Conservation (phyloP, 805 yeast species). For the Candida andamanensis region DNA sequence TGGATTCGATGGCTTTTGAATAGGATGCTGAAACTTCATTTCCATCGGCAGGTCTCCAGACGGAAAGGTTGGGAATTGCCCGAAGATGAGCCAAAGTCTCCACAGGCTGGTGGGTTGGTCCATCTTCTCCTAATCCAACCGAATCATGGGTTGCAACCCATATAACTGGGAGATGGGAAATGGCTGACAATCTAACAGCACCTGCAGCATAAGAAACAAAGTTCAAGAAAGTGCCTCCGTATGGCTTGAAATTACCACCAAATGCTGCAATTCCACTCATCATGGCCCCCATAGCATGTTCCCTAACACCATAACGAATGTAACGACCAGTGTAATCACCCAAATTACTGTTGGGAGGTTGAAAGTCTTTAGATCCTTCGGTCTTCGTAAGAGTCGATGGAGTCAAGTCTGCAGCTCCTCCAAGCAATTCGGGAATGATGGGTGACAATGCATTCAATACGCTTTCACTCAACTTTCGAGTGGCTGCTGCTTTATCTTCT, state of each 20-base stretch:
- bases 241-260: slow-evolving; percentile 80
- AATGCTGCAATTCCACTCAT: slow-evolving; percentile 95
- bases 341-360: slow-evolving; percentile 71
- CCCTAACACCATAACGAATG: slow-evolving; percentile 97
- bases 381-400: slow-evolving; percentile 94
- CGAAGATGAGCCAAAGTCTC: slow-evolving; percentile 84
- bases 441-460: slow-evolving; percentile 60
- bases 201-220: slow-evolving; percentile 81
- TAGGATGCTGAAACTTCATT: slow-evolving; percentile 84
- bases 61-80: slow-evolving; percentile 76
- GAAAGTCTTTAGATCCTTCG: slow-evolving; percentile 82
- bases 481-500: slow-evolving; percentile 76
- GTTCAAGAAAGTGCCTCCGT: slow-evolving; percentile 97
- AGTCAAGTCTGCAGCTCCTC: slow-evolving; percentile 98
- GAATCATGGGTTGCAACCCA: slow-evolving; percentile 92
- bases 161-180: slow-evolving; percentile 75
- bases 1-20: slow-evolving; percentile 56
- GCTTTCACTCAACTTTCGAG: slow-evolving; percentile 89
- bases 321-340: slow-evolving; percentile 92
- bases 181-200: slow-evolving; percentile 80
- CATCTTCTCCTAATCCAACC: slow-evolving; percentile 88
- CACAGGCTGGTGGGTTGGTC: slow-evolving; percentile 91
- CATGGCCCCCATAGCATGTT: slow-evolving; percentile 98
- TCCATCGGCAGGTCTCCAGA: slow-evolving; percentile 94
- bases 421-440: slow-evolving; percentile 79